Evolutionary conservation across 768 basidiomycete genomes (phyloP).

Genomic region (Boletus pseudo-olivaceus): DNA sequence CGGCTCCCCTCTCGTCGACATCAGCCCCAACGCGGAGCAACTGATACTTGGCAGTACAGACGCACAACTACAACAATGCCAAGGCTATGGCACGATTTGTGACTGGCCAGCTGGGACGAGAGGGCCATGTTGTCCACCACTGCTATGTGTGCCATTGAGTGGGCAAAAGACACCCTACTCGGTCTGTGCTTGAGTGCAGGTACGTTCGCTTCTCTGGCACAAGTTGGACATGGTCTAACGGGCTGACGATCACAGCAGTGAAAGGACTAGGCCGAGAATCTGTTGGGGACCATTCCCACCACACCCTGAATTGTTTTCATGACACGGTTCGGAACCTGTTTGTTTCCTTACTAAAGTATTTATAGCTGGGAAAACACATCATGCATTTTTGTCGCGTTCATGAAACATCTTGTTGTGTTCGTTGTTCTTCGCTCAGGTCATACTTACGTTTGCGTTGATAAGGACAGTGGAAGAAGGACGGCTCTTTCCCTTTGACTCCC

Average conservation of each 20-base stretch:
- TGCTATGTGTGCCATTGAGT: slow-evolving; percentile 13
- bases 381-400: not conserved
- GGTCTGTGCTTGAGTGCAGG: slow-evolving; percentile 4
- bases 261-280: not conserved
- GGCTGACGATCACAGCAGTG: not conserved
- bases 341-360: too few relatives aligned
- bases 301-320: not conserved
- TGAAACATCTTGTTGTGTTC: not conserved
- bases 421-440: not conserved
- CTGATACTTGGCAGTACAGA: slow-evolving; percentile 2
- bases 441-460: too few relatives aligned
- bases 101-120: slow-evolving; percentile 15
- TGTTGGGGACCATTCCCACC: too few relatives aligned
- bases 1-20: not conserved
- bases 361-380: not conserved
- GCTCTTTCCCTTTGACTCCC: too few relatives aligned
- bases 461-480: too few relatives aligned
- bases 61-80: not conserved
- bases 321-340: not conserved
- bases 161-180: slow-evolving; percentile 3
- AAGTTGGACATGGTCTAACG: not conserved
- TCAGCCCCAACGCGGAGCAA: slow-evolving; percentile 2
- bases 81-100: slow-evolving; percentile 4
- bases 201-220: not conserved
- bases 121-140: slow-evolving; percentile 12